Evolutionary conservation across 1,284 basidiomycete genomes (phyloP), one percentile per base, ranked within the genome.

Genomic region (Exobasidium rhododendri): DNA sequence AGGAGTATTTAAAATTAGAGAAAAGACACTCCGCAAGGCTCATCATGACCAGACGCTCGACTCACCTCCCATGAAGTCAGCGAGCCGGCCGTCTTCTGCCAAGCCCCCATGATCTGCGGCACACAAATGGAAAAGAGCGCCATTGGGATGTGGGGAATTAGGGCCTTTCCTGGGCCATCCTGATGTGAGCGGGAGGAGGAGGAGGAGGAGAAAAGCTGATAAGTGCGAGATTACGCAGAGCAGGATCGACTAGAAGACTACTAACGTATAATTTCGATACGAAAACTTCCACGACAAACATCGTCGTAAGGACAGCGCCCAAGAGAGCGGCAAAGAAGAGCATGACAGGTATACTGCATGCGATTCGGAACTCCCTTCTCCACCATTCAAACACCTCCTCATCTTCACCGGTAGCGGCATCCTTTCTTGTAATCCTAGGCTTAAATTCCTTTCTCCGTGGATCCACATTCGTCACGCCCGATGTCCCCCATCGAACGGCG

Each of bases 81-180:
- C 6, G 83, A 81, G 31, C 82, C 82, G 0, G 91, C 90, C 52
- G 88, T 84, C 0, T 82, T 74, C 67, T 89, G 88, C 81, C 96
- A 94, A 1, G 89, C 80, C 0, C 83, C 84, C n/a, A 94, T 85
- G 32, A 97, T 84, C 63, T 87, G 86, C 0, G 96, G 94, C 0
- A 98, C 88, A 11, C 93, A 82, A 0, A 87, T 84, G 1, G 88
- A 84, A 79, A 97, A 94, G 29, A 96, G 82, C 32, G 92, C 83
- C 0, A 92, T 97, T 0, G 94, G 94, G 30, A 86, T 82, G 65
- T 94, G 87, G 0, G 88, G 84, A 86, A 80, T 66, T 55, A 89
- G 84, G 64, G 87, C 82, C 73, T 89, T 86, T 6, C 90, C 90
- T 1, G 91, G 89, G 0, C 96, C 94, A 17, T 88, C 86, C 81